Conservation (phyloP, 176 grass and related monocot species). For the Panicum miliaceum region DNA sequence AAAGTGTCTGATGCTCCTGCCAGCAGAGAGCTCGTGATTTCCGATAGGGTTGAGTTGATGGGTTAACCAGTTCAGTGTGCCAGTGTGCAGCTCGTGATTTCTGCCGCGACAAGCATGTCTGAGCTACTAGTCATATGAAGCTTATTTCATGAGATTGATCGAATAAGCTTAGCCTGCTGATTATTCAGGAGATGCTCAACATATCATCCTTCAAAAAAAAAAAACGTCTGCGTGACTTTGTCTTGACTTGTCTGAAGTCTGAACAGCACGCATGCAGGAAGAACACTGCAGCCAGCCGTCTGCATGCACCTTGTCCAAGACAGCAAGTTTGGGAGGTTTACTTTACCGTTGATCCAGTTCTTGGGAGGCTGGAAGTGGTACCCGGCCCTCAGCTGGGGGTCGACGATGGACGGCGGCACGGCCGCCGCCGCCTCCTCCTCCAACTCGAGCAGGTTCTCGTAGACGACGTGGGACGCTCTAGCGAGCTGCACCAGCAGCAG, state of each 20-base stretch:
- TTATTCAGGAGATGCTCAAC: conserved; percentile 14
- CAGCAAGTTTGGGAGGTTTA: neutral
- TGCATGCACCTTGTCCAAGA: conserved; percentile 9
- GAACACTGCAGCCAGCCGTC: neutral
- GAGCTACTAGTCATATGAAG: neutral
- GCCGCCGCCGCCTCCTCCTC: neutral
- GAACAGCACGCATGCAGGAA: neutral
- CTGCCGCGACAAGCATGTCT: neutral
- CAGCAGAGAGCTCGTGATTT: neutral
- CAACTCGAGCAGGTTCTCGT: conserved; percentile 17
- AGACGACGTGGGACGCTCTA: conserved; percentile 53
- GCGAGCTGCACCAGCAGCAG: conserved; percentile 43
- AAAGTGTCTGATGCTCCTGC: neutral
- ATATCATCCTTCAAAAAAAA: too few relatives aligned
- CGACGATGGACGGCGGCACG: conserved; percentile 50
- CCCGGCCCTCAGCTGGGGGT: conserved; percentile 39
- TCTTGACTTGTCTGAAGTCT: neutral
- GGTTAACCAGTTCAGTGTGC: neutral
- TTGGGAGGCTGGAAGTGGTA: conserved; percentile 72
- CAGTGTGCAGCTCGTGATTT: neutral
- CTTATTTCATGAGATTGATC: conserved; percentile 18
- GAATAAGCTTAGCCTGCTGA: too few relatives aligned
- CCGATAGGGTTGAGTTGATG: neutral
- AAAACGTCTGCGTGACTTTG: neutral
- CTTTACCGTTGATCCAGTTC: conserved; percentile 85